phyloP scores from a whole-genome alignment of 1,284 basidiomycete genomes.

The Spongiforma sp. region DNA sequence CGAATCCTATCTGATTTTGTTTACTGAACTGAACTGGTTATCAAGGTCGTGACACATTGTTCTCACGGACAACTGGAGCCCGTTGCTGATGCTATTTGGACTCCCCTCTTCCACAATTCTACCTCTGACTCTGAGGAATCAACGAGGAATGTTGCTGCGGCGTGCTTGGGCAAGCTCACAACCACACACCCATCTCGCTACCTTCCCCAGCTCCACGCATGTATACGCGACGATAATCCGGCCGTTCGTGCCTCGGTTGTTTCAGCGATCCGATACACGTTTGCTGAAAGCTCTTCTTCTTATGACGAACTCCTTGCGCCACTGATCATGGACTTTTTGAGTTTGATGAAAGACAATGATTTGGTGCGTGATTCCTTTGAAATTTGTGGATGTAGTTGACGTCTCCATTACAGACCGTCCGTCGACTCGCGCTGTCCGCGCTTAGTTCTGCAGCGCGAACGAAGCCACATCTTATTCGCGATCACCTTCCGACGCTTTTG shows the following conservation, averaged over 20 bases:
- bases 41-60: conserved; percentile 89
- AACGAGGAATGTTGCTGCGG: conserved; percentile 92
- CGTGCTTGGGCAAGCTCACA: conserved; percentile 95
- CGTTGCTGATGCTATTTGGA: conserved; percentile 90
- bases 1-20: background rate
- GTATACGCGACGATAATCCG: conserved; percentile 70
- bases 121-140: conserved; percentile 84
- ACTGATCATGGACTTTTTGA: conserved; percentile 89
- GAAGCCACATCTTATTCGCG: conserved; percentile 90
- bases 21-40: background rate
- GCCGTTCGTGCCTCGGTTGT: conserved; percentile 89
- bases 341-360: conserved; percentile 85
- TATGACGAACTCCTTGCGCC: conserved; percentile 92
- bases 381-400: conserved; percentile 5
- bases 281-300: conserved; percentile 83
- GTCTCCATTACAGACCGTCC: conserved; percentile 67
- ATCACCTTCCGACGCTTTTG: conserved; percentile 79
- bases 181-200: conserved; percentile 89
- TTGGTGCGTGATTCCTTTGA: conserved; percentile 57
- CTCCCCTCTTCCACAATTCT: conserved; percentile 86
- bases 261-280: conserved; percentile 94
- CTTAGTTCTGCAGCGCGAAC: conserved; percentile 95
- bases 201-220: conserved; percentile 90
- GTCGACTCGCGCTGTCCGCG: conserved; percentile 85
- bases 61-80: conserved; percentile 82